phyloP scores from a whole-genome alignment of 176 grass and related monocot genomes.

The Sorghum bicolor region Sorghum_bicolor_NCBIv3 NC_012871.2:69042001-69042500 shows the following conservation, averaged over 20 bases:
- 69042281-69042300: not conserved
- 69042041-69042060: no score
- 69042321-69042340: not conserved
- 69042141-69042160: not conserved
- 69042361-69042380: constrained; percentile 21
- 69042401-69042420: not conserved
- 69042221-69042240: not conserved
- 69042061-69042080: no score
- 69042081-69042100: no score
- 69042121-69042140: not conserved
- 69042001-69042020: not conserved
- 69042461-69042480: constrained; percentile 6
- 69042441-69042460: constrained; percentile 23
- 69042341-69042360: not conserved
- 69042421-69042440: constrained; percentile 21
- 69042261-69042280: not conserved
- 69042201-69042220: not conserved
- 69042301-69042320: not conserved
- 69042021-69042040: not conserved
- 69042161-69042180: not conserved
- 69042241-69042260: not conserved
- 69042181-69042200: no score
- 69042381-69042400: constrained; percentile 25
- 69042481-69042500: not conserved
- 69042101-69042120: not conserved